phyloP scores from a whole-genome alignment of 768 basidiomycete species.

The Lyophyllum atratum region DNA sequence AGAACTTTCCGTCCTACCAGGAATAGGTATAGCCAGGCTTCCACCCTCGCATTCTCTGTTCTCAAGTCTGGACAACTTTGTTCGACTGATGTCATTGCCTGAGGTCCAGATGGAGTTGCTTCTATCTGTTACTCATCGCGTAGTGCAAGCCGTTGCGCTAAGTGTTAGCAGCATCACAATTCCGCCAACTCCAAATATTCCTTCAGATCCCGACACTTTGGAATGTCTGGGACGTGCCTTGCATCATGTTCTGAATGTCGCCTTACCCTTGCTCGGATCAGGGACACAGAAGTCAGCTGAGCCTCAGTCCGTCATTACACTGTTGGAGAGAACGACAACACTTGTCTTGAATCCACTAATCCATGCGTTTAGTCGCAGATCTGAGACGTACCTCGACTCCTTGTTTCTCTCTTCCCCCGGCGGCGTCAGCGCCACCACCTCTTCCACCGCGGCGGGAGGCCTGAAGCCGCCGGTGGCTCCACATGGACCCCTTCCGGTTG shows the following conservation, averaged over 20 bases:
- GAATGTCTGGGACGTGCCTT: constrained; percentile 18
- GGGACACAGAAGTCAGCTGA: constrained; percentile 4
- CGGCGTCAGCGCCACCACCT: not conserved
- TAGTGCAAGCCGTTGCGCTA: constrained; percentile 28
- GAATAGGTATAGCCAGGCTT: constrained; percentile 6
- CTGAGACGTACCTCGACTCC: constrained; percentile 14
- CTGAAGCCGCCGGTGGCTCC: constrained; percentile 10
- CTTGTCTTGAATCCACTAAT: constrained; percentile 18
- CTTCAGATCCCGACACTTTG: constrained; percentile 21
- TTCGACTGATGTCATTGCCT: constrained; percentile 27
- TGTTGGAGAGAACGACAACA: constrained; percentile 15
- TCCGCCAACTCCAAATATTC: not conserved
- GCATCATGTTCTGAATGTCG: constrained; percentile 17
- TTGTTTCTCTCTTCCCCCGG: constrained; percentile 11
- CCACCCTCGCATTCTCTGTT: constrained; percentile 24
- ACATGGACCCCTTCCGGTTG: constrained; percentile 14
- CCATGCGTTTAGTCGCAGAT: constrained; percentile 11
- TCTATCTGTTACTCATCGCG: constrained; percentile 28
- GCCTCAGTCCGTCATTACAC: constrained; percentile 13
- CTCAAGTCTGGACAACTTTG: constrained; percentile 29
- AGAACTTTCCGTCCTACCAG: constrained; percentile 7
- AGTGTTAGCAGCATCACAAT: constrained; percentile 12
- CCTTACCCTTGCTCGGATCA: constrained; percentile 16
- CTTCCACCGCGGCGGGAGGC: constrained; percentile 1
- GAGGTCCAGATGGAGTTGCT: constrained; percentile 25